Evolutionary conservation across 2,329 filamentous ascomycete genomes (phyloP), one percentile per base, ranked within the genome.

Genomic region (Colletotrichum plurivorum): DNA sequence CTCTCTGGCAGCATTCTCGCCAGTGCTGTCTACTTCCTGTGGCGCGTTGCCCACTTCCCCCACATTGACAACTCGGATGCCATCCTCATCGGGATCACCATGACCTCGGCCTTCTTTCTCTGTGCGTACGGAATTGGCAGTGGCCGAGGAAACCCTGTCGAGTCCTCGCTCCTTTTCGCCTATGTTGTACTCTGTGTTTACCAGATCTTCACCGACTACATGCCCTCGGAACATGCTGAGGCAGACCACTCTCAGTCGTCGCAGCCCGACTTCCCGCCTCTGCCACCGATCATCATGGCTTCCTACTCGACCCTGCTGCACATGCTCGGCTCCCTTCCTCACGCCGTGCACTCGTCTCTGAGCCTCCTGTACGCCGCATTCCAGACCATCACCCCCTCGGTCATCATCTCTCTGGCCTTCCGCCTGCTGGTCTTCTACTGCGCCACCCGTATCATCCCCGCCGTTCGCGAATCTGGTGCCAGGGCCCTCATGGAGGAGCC

Each of bases 151-250:
- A 99, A 97, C 76, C 94, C 95, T 77, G 49, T 70, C 59, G 68
- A 69, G 39, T 69, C 68, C n/a, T 70, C 65, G 5, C 59, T 70
- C 4, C 65, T 70, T 7, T 70, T 70, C 72, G 95, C 96, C 76
- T 99, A 99, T 81, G 90, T 98, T 70, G 96, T 97, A n/a, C 91
- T 99, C 71, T 98, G 95, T 84, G 93, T 98, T 77, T 99, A 98
- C 83, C 96, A 99, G 81, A 98, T 98, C 80, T 98, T 98, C 81
- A 99, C 96, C 75, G 96, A 99, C 82, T 98, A 98, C 82, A 90
- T 95, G 73, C 94, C 96, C 3, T 95, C 93, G 5, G 81, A 88
- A 18, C 90, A 88, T n/a, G 84, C 87, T 31, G 82, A 84, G 3
- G 81, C 85, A 4, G 86, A 86, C 54, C 82, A 82, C 69, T 79